A percentile compares a stretch with the other conserved stretches of the same genome.
These are phyloP conservation scores for Pythium volutum DNA, from an alignment of 352 stramenopile genomes.

Conservation along the genomic window DNA sequence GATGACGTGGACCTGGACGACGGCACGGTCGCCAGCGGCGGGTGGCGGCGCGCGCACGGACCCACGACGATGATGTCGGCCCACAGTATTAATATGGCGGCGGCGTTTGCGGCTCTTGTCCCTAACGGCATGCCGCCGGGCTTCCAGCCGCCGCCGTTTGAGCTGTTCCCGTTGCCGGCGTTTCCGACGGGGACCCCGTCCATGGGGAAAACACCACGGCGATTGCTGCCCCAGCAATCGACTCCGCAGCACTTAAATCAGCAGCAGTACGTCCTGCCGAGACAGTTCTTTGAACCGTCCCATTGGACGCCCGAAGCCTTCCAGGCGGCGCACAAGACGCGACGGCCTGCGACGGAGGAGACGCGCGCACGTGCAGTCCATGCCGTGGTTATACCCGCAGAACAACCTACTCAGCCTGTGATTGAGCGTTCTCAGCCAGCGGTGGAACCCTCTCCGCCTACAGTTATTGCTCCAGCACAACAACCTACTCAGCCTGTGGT, in stretches of 20 bases:
- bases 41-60: not conserved
- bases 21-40: constrained; percentile 9
- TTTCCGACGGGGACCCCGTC: not conserved
- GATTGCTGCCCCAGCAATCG: not conserved
- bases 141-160: not conserved
- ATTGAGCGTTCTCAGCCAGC: too few species aligned
- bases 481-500: not conserved
- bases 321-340: not conserved
- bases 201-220: not conserved
- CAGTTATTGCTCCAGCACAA: too few species aligned
- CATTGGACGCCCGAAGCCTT: not conserved
- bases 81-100: not conserved
- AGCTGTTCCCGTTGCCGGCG: not conserved
- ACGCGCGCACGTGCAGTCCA: not conserved
- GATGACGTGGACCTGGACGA: constrained; percentile 20
- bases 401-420: not conserved
- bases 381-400: not conserved
- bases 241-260: not conserved
- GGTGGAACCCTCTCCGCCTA: too few species aligned
- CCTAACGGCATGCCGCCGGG: not conserved
- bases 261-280: not conserved
- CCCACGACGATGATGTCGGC: not conserved
- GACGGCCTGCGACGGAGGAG: not conserved
- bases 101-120: not conserved
- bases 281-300: not conserved